Evolutionary conservation across 2,329 filamentous ascomycete genomes (phyloP).

Genomic region (Colletotrichum orchidophilum): DNA sequence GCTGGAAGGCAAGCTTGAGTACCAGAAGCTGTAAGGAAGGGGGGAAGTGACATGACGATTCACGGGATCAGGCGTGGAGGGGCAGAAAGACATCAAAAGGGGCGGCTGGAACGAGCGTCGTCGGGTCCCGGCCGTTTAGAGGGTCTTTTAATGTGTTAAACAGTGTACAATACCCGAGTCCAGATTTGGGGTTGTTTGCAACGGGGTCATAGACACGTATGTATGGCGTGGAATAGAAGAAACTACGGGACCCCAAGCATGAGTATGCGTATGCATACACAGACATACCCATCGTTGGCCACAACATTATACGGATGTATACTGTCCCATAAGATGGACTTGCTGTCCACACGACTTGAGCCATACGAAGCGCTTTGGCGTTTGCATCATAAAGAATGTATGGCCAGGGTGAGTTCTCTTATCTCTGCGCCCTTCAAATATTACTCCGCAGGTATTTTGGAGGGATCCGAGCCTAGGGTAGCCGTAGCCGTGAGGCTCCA

Average conservation of each 20-base stretch:
- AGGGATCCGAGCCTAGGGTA: not conserved
- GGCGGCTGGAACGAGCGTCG: slow-evolving; percentile 1
- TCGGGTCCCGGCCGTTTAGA: slow-evolving; percentile 7
- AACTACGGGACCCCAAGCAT: not conserved
- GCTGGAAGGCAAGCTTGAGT: slow-evolving; percentile 96
- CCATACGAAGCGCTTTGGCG: not conserved
- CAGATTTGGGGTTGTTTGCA: slow-evolving; percentile 32
- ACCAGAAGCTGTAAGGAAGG: slow-evolving; percentile 80
- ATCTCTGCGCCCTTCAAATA: not conserved
- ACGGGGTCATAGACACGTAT: slow-evolving; percentile 12
- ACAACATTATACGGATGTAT: not conserved
- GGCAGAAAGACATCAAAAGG: slow-evolving; percentile 6
- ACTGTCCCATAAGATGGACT: not conserved
- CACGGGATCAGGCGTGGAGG: not conserved
- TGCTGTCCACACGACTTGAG: not conserved
- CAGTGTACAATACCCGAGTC: slow-evolving; percentile 34
- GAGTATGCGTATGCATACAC: not conserved
- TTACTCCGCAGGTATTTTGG: not conserved
- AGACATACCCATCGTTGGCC: not conserved
- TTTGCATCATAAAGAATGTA: not conserved
- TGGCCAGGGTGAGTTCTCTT: not conserved
- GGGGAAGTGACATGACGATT: not conserved
- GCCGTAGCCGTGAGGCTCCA: not conserved
- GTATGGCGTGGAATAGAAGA: slow-evolving; percentile 12
- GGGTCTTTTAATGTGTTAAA: slow-evolving; percentile 25